These are phyloP conservation scores for Amborella trichopoda DNA, from an alignment of 164 flowering plant species.

Conservation along the genomic window DNA sequence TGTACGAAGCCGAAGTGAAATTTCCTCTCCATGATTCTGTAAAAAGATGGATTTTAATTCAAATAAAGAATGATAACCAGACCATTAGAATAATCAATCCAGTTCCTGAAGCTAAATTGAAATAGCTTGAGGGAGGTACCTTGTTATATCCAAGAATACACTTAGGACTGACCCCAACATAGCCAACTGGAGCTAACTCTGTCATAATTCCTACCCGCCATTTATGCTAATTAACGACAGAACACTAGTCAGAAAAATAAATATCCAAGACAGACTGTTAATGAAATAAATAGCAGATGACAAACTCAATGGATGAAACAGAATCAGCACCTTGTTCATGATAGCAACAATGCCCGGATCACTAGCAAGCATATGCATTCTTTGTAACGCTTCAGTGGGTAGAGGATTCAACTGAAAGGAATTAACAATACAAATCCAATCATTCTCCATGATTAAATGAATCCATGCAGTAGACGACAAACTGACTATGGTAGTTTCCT, in stretches of 20 bases:
- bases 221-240: constrained; percentile 56
- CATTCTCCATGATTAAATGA: too few species aligned
- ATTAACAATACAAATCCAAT: not conserved
- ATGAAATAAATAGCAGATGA: not conserved
- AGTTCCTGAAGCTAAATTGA: too few species aligned
- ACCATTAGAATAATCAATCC: too few species aligned
- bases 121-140: too few species aligned
- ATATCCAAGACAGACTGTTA: constrained; percentile 7
- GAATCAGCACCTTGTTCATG: constrained; percentile 69
- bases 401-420: constrained; percentile 71
- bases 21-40: constrained; percentile 96
- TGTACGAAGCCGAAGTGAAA: constrained; percentile 92
- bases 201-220: constrained; percentile 97
- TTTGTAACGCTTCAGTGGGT: constrained; percentile 70
- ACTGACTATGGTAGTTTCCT: too few species aligned
- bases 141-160: constrained; percentile 90
- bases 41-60: too few species aligned
- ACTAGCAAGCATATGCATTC: constrained; percentile 94
- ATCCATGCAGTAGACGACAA: too few species aligned
- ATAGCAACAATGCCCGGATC: constrained; percentile 95
- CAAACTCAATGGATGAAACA: not conserved
- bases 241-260: constrained; percentile 8
- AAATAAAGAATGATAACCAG: too few species aligned
- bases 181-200: constrained; percentile 95
- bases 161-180: constrained; percentile 89